Evolutionary conservation across 106 monocot species (phyloP), one percentile per base, ranked within the genome.

Genomic region (Gastrodia elata): DNA sequence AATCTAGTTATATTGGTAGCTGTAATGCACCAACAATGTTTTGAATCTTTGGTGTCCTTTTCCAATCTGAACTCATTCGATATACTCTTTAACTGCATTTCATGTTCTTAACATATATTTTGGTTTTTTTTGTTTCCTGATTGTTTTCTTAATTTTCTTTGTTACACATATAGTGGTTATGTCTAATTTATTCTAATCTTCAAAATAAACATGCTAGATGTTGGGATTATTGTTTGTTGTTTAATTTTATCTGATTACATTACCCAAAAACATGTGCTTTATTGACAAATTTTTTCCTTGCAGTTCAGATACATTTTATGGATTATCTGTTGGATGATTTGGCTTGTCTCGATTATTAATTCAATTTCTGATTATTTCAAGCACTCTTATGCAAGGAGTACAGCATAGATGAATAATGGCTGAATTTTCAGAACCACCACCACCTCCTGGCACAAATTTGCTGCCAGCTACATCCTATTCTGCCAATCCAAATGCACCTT

Each of bases 381-480:
- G 5, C 35, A 67, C 37, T 67, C 27, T 61, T 10, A 61, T 37
- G 34, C 1, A 67, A 67, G 37, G 67, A 37, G 37, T 22, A 67
- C 16, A 20, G 16, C 34, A 37, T 18, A 25, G 38, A 25, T 16
- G 52, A 69, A 24, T 61, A 39, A 79, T 76, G 78, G 64, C 49
- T 46, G 64, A 65, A 34, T 78, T 71, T 59, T 57, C 48, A 25
- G 16, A 49, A 71, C 74, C 59, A 18, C 74, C 78, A 5, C 72
- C 77, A 39, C 78, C 76, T 25, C 84, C 81, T 71, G 85, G 81
- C 36, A 68, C 78, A 37, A 41, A 65, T 69, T 35, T 46, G 14
- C 36, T 56, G 36, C 67, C 68, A 39, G 20, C 68, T 75, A 22
- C 75, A 78, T 71, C 76, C 34, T 48, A n/a, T 52, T n/a, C 74